Conservation (phyloP, 148 eudicot genomes). For the Vaccinium darrowii region DNA sequence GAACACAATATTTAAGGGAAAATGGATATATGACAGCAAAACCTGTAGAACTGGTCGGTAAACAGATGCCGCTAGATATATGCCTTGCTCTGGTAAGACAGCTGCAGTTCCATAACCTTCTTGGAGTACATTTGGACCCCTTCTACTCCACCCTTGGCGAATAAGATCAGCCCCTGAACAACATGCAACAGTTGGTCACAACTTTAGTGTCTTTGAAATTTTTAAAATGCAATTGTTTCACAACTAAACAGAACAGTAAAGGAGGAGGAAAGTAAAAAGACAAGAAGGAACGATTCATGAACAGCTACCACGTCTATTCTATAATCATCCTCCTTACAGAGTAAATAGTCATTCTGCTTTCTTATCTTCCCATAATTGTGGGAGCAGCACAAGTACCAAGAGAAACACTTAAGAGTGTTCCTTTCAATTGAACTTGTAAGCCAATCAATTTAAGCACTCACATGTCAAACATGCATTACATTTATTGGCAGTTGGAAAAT, state of each 20-base stretch:
- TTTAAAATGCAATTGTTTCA: neutral
- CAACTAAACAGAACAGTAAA: neutral
- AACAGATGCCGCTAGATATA: constrained; percentile 93
- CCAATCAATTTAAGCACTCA: neutral
- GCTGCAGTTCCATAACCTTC: constrained; percentile 99
- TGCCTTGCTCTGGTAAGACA: constrained; percentile 94
- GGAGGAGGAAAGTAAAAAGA: neutral
- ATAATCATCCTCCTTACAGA: neutral
- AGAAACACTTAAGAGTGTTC: neutral
- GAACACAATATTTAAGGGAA: constrained; percentile 9
- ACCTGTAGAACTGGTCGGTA: constrained; percentile 98
- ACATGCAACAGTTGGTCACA: neutral
- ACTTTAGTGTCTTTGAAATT: neutral
- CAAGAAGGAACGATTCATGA: neutral
- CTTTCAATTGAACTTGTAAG: neutral
- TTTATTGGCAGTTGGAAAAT: neutral
- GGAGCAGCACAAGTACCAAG: neutral
- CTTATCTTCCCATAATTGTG: neutral
- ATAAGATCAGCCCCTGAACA: constrained; percentile 51
- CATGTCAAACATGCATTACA: neutral
- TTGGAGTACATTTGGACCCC: constrained; percentile 65
- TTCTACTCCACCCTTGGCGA: constrained; percentile 82
- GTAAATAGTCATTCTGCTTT: neutral
- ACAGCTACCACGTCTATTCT: neutral
- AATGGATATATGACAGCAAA: constrained; percentile 14